Base-by-base conservation (phyloP, 2,329 filamentous ascomycete genomes). In the Penicillium frequentans region DNA sequence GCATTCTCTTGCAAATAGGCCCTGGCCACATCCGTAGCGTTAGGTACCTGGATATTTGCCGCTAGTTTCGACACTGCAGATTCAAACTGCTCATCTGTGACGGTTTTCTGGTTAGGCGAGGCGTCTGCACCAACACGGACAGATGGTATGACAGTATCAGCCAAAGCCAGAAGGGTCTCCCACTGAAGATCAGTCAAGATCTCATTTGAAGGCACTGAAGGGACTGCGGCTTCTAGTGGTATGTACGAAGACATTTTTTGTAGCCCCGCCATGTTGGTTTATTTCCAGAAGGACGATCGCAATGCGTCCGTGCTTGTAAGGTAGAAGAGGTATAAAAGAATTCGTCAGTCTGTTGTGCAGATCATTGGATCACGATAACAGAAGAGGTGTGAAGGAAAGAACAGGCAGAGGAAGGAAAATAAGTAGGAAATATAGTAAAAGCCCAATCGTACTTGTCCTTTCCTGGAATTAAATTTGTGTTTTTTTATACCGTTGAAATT, bases 141-240 rank as follows among this genome's bases (percentile, higher is more conserved):
- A 2, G 81, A 77, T 1, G 85, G 84, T 23, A 87, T 74, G 50
- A 86, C 73, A 1, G 84, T 78, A 60, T 87, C 84, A 8, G 81
- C 77, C 31, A 88, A 78, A 26, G 84, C 80, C 45, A 84, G 74
- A 3, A 88, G 72, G 0, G 82, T 85, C 31, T 73, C 76, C 85
- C 85, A 87, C 77, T 88, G 85, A 2, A 75, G 68, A 13, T 79
- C 70, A 2, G 79, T 82, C 61, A 86, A 77, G 49, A 82, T 74
- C 50, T 81, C 75, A 16, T 76, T 71, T 14, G 81, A 75, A 1
- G 72, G 67, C 3, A 77, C 70, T 1, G 82, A 79, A 26, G 81
- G 78, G 9, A 84, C 68, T 50, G 81, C 77, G 35, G 72, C 70
- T n/a, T 75, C 73, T 56, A 75, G 56, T 10, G 77, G 74, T 24